phyloP scores from a whole-genome alignment of 2,329 filamentous ascomycete species.

The Emergomyces pasteurianus region DNA sequence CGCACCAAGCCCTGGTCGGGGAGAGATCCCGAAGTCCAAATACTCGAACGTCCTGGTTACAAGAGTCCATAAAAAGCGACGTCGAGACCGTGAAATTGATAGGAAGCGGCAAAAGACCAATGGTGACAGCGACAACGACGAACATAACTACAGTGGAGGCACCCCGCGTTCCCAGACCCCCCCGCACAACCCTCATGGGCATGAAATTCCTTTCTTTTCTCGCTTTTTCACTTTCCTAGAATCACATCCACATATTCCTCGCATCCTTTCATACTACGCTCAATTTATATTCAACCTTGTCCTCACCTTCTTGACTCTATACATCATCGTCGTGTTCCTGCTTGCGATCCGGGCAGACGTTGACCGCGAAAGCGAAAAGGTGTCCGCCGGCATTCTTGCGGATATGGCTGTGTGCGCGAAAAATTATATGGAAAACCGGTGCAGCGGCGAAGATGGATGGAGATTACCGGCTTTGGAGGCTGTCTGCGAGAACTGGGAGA shows the following conservation, averaged over 20 bases:
- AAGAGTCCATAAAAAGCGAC: slow-evolving; percentile 38
- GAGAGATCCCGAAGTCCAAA: slow-evolving; percentile 47
- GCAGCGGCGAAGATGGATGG: slow-evolving; percentile 43
- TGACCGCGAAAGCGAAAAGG: slow-evolving; percentile 55
- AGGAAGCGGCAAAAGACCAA: slow-evolving; percentile 29
- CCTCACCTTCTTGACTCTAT: slow-evolving; percentile 40
- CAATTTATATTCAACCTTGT: slow-evolving; percentile 45
- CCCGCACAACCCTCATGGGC: slow-evolving; percentile 1
- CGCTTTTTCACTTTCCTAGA: slow-evolving; percentile 51
- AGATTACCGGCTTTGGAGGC: slow-evolving; percentile 60
- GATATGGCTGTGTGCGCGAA: slow-evolving; percentile 63
- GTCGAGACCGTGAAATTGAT: slow-evolving; percentile 36
- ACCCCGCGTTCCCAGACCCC: slow-evolving; percentile 1
- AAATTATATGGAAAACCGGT: slow-evolving; percentile 66
- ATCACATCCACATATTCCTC: slow-evolving; percentile 52
- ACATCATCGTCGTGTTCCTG: slow-evolving; percentile 58
- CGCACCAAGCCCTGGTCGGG: slow-evolving; percentile 46
- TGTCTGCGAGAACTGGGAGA: slow-evolving; percentile 68
- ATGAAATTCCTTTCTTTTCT: slow-evolving; percentile 25
- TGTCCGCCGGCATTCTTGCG: slow-evolving; percentile 55
- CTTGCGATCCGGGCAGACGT: slow-evolving; percentile 64
- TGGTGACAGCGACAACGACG: slow-evolving; percentile 35
- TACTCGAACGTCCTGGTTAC: slow-evolving; percentile 34
- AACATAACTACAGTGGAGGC: slow-evolving; percentile 25
- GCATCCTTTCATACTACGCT: slow-evolving; percentile 54